Percentiles rank a stretch among this genome's conserved stretches.
Evolutionary conservation across 805 yeast species (phyloP).

Genomic region (Candida nitratophila): DNA sequence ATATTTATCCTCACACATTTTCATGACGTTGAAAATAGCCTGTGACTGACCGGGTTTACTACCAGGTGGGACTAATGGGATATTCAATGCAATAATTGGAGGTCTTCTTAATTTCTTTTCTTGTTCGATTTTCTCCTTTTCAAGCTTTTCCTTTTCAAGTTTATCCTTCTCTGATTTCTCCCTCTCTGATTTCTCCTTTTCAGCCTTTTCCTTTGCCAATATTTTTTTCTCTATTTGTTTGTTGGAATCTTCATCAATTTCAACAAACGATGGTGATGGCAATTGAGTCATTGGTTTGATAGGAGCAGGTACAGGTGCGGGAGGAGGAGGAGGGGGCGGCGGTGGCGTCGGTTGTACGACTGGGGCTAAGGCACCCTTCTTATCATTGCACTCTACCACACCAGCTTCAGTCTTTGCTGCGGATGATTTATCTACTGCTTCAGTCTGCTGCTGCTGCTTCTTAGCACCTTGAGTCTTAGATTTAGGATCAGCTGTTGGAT

Average conservation of each 20-base stretch:
- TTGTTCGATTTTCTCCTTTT: neutral
- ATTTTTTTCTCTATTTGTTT: neutral
- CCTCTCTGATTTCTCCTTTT: neutral
- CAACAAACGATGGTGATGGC: neutral
- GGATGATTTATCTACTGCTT: too few relatives aligned
- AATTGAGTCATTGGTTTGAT: neutral
- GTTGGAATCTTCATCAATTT: neutral
- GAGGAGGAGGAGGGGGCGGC: too few relatives aligned
- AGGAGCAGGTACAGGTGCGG: neutral
- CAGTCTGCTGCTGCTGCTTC: too few relatives aligned
- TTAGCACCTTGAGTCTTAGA: too few relatives aligned
- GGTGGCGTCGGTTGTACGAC: too few relatives aligned
- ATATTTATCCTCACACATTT: constrained; percentile 74
- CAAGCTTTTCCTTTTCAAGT: neutral
- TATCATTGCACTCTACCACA: too few relatives aligned
- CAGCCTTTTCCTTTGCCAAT: neutral
- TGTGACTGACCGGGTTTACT: constrained; percentile 44
- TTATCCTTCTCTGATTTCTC: neutral
- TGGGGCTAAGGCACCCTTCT: too few relatives aligned
- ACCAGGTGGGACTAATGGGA: constrained; percentile 47
- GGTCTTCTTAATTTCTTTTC: constrained; percentile 10
- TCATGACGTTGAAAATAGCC: constrained; percentile 63
- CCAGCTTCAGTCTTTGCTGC: too few relatives aligned
- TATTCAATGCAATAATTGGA: constrained; percentile 49
- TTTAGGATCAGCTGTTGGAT: neutral